Evolutionary conservation across 2,329 filamentous ascomycete species (phyloP), one percentile per base, ranked within the genome.

Genomic region (Fusarium sp.): DNA sequence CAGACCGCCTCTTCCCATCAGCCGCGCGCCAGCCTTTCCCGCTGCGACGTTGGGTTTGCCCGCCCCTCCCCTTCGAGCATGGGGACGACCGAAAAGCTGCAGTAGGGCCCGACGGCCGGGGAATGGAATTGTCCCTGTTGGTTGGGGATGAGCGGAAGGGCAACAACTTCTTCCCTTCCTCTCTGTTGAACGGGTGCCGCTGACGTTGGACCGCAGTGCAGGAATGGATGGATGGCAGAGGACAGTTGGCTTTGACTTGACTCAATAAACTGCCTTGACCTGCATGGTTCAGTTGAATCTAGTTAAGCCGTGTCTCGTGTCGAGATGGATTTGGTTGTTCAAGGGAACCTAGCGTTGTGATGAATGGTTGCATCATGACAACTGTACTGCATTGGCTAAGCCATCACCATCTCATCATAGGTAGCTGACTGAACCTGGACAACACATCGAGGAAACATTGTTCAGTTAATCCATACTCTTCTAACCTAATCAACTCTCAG

Each of bases 41-140:
- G 27, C 60, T 36, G 31, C 60, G 42, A 45, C 60, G 36, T 18
- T 36, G n/a, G 29, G 60, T 18, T 36, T 36, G 33, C 35, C 35
- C 35, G 35, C 33, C 36, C 64, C 64, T 57, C 42, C 42, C 14
- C 16, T 18, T 18, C 13, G 70, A 74, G 74, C 63, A 68, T 71
- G 60, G 60, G 68, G 68, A 25, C 7, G 16, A 36, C 6, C 14
- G 35, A 36, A 7, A 36, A 36, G 35, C 35, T 67, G 72, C 72
- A 74, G 72, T 74, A 74, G 72, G 62, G 59, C 72, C 69, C 71
- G 71, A 68, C 14, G 31, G 27, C 66, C 71, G 57, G 68, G 71
- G 71, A 72, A 66, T 68, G 71, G 71, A 74, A 71, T 66, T 47
- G 56, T 69, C 72, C 72, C 69, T 38, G 65, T 74, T 74, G 68